phyloP scores from a whole-genome alignment of 2,329 filamentous ascomycete genomes.

The Stemphylium vesicarium region DNA sequence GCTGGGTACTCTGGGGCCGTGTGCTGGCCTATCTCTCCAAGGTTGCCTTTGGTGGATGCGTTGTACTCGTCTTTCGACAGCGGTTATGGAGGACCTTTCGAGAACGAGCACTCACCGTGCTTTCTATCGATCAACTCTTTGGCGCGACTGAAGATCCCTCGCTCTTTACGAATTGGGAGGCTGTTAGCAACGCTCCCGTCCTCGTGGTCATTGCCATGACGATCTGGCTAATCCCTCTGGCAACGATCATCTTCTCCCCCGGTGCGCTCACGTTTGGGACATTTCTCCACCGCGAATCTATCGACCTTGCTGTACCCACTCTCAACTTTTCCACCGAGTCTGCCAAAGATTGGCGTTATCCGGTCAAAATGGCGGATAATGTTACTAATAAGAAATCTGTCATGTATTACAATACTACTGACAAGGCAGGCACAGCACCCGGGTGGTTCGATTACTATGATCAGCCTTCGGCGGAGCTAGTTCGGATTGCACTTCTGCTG shows the following conservation, averaged over 20 bases:
- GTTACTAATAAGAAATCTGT: conserved; percentile 32
- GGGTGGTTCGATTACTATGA: conserved; percentile 48
- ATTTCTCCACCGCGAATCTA: conserved; percentile 23
- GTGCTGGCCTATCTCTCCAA: conserved; percentile 46
- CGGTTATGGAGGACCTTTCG: conserved; percentile 47
- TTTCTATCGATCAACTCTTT: conserved; percentile 47
- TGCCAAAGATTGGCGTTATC: conserved; percentile 37
- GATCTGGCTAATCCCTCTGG: conserved; percentile 46
- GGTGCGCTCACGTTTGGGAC: conserved; percentile 47
- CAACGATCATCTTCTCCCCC: conserved; percentile 49
- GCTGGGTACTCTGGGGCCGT: conserved; percentile 43
- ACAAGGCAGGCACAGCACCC: conserved; percentile 16
- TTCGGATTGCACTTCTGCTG: conserved; percentile 37
- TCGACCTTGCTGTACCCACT: conserved; percentile 27
- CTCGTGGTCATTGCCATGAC: conserved; percentile 36
- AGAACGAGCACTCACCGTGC: conserved; percentile 37
- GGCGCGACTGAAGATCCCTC: conserved; percentile 44
- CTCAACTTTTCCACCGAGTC: conserved; percentile 44
- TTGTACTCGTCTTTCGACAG: conserved; percentile 43
- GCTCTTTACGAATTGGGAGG: conserved; percentile 43
- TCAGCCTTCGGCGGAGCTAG: conserved; percentile 39
- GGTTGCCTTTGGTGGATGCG: conserved; percentile 42
- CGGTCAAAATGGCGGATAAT: conserved; percentile 32
- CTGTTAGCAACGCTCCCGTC: conserved; percentile 35
- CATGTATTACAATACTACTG: conserved; percentile 47